phyloP scores from a whole-genome alignment of 257 asterid genomes.

The Ilex asprella region DNA sequence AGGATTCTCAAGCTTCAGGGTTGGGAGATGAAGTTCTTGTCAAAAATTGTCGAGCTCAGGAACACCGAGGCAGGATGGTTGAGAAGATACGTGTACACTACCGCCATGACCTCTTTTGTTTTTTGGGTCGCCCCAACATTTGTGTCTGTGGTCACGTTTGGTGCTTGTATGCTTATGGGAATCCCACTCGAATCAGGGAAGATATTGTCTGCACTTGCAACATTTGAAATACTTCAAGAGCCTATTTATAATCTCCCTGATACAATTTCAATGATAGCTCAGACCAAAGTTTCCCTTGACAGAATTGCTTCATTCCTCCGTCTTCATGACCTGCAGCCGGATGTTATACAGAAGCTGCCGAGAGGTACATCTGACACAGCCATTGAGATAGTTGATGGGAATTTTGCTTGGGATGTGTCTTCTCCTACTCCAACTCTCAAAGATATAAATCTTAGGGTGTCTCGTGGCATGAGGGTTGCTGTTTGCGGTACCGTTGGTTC shows the following conservation, averaged over 20 bases:
- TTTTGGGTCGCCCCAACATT: conserved; percentile 83
- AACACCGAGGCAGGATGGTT: conserved; percentile 50
- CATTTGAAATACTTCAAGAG: not conserved
- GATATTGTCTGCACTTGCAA: conserved; percentile 55
- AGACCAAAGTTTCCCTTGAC: conserved; percentile 5
- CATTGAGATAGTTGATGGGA: not conserved
- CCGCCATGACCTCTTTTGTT: conserved; percentile 43
- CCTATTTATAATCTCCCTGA: not conserved
- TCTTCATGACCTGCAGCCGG: not conserved
- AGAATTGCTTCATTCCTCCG: not conserved
- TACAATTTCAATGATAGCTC: conserved; percentile 1
- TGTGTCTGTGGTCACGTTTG: conserved; percentile 70
- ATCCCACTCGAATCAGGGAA: conserved; percentile 86
- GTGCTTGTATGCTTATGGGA: conserved; percentile 64
- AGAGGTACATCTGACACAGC: not conserved
- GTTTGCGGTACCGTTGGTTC: conserved; percentile 2
- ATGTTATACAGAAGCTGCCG: not conserved
- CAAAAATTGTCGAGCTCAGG: conserved; percentile 53
- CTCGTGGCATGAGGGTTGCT: conserved; percentile 4
- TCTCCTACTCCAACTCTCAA: not conserved
- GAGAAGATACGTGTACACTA: conserved; percentile 21
- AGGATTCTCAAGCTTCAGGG: conserved; percentile 90
- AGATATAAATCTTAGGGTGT: not conserved
- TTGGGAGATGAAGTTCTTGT: conserved; percentile 82
- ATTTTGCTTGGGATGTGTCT: not conserved